Evolutionary conservation across 805 yeast genomes (phyloP).

Genomic region (Torulaspora indica): DNA sequence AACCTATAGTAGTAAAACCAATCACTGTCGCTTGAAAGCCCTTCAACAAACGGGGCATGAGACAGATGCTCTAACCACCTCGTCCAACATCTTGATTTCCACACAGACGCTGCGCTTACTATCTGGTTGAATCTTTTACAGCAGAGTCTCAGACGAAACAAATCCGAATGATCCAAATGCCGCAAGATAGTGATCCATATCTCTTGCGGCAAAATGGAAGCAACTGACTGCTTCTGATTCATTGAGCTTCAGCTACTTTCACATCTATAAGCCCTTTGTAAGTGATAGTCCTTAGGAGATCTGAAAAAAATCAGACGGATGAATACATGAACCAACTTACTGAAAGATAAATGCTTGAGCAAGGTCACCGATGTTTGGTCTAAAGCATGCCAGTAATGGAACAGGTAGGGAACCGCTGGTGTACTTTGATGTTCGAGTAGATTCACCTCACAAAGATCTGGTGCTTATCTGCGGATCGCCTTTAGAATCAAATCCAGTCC

Average conservation of each 20-base stretch:
- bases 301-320: background rate
- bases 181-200: slow-evolving; percentile 18
- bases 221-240: background rate
- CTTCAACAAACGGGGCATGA: slow-evolving; percentile 8
- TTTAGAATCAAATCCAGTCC: slow-evolving; percentile 66
- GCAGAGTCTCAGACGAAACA: slow-evolving; percentile 14
- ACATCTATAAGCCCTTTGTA: background rate
- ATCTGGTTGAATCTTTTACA: slow-evolving; percentile 10
- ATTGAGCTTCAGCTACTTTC: background rate
- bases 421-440: slow-evolving; percentile 35
- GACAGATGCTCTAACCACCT: slow-evolving; percentile 17
- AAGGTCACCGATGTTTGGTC: slow-evolving; percentile 5
- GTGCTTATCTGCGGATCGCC: slow-evolving; percentile 71
- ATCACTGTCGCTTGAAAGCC: slow-evolving; percentile 1
- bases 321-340: background rate
- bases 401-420: slow-evolving; percentile 15
- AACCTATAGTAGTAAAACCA: slow-evolving; percentile 14
- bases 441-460: slow-evolving; percentile 50
- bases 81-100: slow-evolving; percentile 18
- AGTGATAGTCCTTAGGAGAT: background rate
- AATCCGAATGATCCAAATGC: slow-evolving; percentile 11
- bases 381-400: slow-evolving; percentile 5
- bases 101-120: slow-evolving; percentile 12
- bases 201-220: slow-evolving; percentile 14
- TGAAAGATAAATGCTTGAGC: background rate